These are phyloP conservation scores for Suillus sp. DNA, from an alignment of 768 basidiomycete species.

Conservation along the genomic window DNA sequence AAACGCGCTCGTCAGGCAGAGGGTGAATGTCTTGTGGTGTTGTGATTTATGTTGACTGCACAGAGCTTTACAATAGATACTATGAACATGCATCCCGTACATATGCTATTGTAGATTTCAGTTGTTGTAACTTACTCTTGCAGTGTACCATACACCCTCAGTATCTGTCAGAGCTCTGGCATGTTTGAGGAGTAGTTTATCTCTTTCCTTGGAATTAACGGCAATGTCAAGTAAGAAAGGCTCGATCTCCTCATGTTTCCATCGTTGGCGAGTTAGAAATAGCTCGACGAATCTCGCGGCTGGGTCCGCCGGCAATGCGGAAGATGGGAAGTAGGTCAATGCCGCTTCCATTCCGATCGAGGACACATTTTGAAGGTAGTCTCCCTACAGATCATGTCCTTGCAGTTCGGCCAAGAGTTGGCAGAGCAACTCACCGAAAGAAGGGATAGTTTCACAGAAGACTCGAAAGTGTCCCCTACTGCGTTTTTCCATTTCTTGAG, in stretches of 20 bases:
- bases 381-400: conserved; percentile 61
- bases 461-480: conserved; percentile 79
- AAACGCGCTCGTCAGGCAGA: conserved; percentile 44
- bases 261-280: conserved; percentile 76
- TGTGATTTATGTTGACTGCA: neutral
- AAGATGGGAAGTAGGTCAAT: conserved; percentile 76
- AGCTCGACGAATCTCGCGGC: conserved; percentile 83
- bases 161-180: conserved; percentile 75
- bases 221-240: conserved; percentile 85
- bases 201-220: conserved; percentile 82
- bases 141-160: conserved; percentile 73
- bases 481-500: conserved; percentile 66
- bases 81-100: neutral
- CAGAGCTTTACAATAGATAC: conserved; percentile 1
- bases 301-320: conserved; percentile 75
- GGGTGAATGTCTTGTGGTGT: conserved; percentile 20
- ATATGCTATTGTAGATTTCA: conserved; percentile 24
- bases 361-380: conserved; percentile 57
- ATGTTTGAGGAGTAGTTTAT: conserved; percentile 85
- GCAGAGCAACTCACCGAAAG: conserved; percentile 55
- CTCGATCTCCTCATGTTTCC: conserved; percentile 77
- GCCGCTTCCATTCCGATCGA: conserved; percentile 36
- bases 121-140: conserved; percentile 61
- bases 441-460: conserved; percentile 58
- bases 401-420: neutral